These are phyloP conservation scores for Neonectria faginata DNA, from an alignment of 2,329 filamentous ascomycete species.

Conservation along the genomic window DNA sequence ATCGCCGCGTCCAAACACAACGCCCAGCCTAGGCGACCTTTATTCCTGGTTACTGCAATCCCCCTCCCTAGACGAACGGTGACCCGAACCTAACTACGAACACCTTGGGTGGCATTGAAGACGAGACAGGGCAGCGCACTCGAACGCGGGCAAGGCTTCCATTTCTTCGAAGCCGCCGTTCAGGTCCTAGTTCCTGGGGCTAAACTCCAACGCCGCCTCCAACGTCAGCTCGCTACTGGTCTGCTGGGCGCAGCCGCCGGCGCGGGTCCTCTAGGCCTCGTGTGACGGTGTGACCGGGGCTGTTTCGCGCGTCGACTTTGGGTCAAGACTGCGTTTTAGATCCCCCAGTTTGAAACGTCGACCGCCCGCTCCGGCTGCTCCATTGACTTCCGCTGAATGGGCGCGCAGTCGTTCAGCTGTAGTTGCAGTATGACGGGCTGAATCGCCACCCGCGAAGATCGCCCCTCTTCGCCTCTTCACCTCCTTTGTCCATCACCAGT, in stretches of 20 bases:
- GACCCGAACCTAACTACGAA: slow-evolving; percentile 1
- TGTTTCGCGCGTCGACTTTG: slow-evolving; percentile 23
- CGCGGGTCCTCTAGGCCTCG: slow-evolving; percentile 21
- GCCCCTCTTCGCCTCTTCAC: slow-evolving; percentile 6
- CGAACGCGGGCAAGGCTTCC: slow-evolving; percentile 8
- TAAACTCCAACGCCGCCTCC: neutral
- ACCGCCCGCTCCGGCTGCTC: slow-evolving; percentile 9
- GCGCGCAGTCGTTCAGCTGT: neutral
- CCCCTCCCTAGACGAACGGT: neutral
- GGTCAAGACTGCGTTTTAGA: slow-evolving; percentile 21
- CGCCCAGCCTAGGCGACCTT: neutral
- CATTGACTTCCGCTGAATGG: slow-evolving; percentile 8
- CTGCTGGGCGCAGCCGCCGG: slow-evolving; percentile 11
- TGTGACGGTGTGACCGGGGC: slow-evolving; percentile 15
- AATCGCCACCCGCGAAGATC: neutral
- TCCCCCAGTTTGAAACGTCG: slow-evolving; percentile 28
- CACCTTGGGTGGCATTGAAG: neutral
- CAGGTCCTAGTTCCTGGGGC: slow-evolving; percentile 9
- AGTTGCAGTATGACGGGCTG: neutral
- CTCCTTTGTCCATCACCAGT: neutral
- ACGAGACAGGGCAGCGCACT: slow-evolving; percentile 5
- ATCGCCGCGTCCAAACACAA: neutral
- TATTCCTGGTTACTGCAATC: neutral
- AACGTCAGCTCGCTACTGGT: slow-evolving; percentile 16
- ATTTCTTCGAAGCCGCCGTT: slow-evolving; percentile 12